Base-by-base conservation (phyloP, 768 basidiomycete genomes). In the Rhodocollybia butyracea region DNA sequence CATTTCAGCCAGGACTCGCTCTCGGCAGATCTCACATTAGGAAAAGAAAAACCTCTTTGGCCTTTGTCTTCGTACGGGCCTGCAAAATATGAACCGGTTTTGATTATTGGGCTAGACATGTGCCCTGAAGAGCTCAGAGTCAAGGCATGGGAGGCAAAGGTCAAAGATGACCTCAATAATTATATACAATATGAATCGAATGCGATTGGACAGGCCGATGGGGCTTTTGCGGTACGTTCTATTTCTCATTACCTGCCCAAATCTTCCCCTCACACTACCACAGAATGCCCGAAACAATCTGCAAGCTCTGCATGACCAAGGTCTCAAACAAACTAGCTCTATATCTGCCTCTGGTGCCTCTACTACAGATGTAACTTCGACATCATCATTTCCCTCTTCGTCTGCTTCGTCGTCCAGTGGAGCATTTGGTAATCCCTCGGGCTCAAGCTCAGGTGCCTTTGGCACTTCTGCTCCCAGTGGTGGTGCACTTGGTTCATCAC, bases 121-220 rank as follows among this genome's bases (percentile, higher is more conserved):
- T 88, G 85, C 0, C 80, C 81, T 0, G 94, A 95, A 63, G 94
- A 97, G 68, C 70, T 95, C 42, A 78, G 89, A 41, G 72, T 86
- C 34, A 84, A 79, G 58, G 88, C 88, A 5, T 73, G 76, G 2
- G 68, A 73, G 7, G 86, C 89, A 0, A 59, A 79, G 21, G 42
- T 30, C 19, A 43, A 45, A 21, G 34, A 41, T 29, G 39, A 53
- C 13, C 10, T 43, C 24, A 43, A 53, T n/a, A 19, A 40, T 12
- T 46, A 83, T 81, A 60, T 73, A 61, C 77, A 79, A 60, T 88
- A 85, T 57, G 89, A 91, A 69, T 65, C 73, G 5, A 75, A 76
- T 29, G 76, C 77, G 60, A 85, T 80, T 30, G 59, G 76, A 6
- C 71, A 77, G 15, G 84, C 88, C 7, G 78, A 84, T 5, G 74